Percentiles rank a stretch among this genome's conserved stretches.
phyloP scores from a whole-genome alignment of 2,329 filamentous ascomycete genomes.

The Nannizzia gypsea region DNA sequence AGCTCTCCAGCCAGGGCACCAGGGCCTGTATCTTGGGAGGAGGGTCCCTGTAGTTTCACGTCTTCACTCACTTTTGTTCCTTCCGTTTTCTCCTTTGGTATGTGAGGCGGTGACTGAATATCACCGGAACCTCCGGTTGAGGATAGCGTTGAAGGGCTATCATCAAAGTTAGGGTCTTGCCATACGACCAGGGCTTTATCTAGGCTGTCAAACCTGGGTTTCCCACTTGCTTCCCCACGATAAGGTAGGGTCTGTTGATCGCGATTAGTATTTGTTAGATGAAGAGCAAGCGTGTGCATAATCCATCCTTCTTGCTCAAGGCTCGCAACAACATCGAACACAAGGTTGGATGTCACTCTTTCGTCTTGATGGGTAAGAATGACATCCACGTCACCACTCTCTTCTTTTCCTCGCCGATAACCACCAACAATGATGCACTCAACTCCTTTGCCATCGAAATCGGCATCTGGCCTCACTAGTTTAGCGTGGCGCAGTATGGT shows the following conservation, averaged over 20 bases:
- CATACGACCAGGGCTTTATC: conserved; percentile 91
- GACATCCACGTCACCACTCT: conserved; percentile 73
- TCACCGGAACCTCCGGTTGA: not conserved
- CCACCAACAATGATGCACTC: conserved; percentile 62
- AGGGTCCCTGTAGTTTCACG: not conserved
- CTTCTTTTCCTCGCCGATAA: conserved; percentile 64
- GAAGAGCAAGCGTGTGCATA: conserved; percentile 67
- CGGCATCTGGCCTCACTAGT: conserved; percentile 41
- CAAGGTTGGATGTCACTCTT: conserved; percentile 53
- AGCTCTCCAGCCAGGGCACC: not conserved
- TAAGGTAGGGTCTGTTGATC: conserved; percentile 55
- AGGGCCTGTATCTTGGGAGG: not conserved
- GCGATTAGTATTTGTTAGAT: conserved; percentile 57
- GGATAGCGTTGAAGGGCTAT: not conserved
- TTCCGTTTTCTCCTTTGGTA: not conserved
- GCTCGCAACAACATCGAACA: conserved; percentile 56
- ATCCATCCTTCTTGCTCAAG: conserved; percentile 61
- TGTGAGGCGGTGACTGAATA: not conserved
- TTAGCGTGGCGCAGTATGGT: conserved; percentile 57
- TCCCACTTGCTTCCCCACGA: conserved; percentile 34
- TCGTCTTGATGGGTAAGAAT: conserved; percentile 70
- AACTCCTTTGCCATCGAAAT: conserved; percentile 33
- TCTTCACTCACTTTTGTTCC: not conserved
- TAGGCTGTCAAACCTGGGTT: conserved; percentile 68
- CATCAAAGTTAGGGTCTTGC: conserved; percentile 53